A percentile compares a stretch with the other conserved stretches of the same genome.
Conservation (phyloP, 106 monocot genomes). For the Amphibolis antarctica region DNA sequence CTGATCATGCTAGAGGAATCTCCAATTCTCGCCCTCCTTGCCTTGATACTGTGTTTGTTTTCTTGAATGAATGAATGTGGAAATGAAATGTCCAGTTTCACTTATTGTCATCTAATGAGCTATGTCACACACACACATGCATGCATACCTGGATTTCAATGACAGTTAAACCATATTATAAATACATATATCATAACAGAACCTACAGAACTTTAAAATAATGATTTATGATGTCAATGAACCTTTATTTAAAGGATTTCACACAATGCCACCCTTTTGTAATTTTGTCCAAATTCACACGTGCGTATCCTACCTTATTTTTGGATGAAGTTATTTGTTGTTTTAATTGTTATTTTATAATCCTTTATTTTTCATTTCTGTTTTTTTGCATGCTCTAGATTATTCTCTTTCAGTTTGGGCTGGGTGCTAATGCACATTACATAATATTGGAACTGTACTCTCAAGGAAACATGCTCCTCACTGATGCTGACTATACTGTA, state of each 20-base stretch:
- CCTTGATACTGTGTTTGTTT: no score
- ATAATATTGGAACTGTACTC: slow-evolving; percentile 82
- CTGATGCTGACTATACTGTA: slow-evolving; percentile 68
- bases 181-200: no score
- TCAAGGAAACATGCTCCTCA: slow-evolving; percentile 91
- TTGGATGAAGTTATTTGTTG: neutral
- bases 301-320: neutral
- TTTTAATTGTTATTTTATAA: neutral
- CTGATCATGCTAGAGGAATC: no score
- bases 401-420: slow-evolving; percentile 89
- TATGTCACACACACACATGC: no score
- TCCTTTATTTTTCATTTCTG: neutral
- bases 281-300: no score
- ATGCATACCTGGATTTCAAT: no score
- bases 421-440: slow-evolving; percentile 79
- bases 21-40: no score
- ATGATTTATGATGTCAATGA: no score
- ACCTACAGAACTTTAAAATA: neutral
- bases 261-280: neutral
- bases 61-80: no score
- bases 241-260: neutral
- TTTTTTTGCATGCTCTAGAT: slow-evolving; percentile 33
- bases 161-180: no score
- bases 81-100: no score
- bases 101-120: no score